Percentiles rank a stretch among this genome's conserved stretches.
Conservation (phyloP, 140 eudicot genomes). For the Senecio squalidus region DNA sequence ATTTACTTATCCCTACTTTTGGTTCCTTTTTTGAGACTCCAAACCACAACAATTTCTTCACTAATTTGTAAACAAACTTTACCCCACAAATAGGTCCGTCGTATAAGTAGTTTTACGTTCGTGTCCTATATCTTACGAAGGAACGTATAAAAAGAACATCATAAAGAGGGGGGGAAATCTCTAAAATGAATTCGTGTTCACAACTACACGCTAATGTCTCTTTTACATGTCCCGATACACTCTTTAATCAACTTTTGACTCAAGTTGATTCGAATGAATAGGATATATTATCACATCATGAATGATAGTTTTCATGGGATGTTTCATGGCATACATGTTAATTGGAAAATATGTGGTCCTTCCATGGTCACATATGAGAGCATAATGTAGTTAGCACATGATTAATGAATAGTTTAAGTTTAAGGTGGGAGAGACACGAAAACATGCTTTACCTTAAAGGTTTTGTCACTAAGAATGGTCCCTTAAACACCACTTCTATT, state of each 20-base stretch:
- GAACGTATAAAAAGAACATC: too few relatives aligned
- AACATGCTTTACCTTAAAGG: conserved; percentile 43
- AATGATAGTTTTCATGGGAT: conserved; percentile 7
- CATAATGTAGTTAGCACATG: conserved; percentile 14
- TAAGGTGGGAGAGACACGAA: conserved; percentile 30
- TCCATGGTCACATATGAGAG: conserved; percentile 14
- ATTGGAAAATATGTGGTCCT: conserved; percentile 24
- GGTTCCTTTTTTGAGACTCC: conserved; percentile 33
- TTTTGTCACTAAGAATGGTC: conserved; percentile 31
- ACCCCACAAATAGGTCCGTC: conserved; percentile 5
- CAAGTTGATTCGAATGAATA: too few relatives aligned
- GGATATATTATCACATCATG: background rate
- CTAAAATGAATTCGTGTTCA: too few relatives aligned
- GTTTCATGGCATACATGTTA: conserved; percentile 20
- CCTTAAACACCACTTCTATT: conserved; percentile 23
- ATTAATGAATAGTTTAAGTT: conserved; percentile 22
- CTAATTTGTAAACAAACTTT: conserved; percentile 19
- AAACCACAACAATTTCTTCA: conserved; percentile 23
- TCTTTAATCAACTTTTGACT: conserved; percentile 14
- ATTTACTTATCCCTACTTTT: conserved; percentile 30
- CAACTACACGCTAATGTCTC: background rate
- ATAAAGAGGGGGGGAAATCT: too few relatives aligned
- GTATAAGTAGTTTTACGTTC: background rate
- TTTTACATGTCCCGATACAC: background rate
- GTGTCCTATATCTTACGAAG: background rate